Evolutionary conservation across 805 yeast genomes (phyloP), one percentile per base, ranked within the genome.

Genomic region (Candida tibetensis): DNA sequence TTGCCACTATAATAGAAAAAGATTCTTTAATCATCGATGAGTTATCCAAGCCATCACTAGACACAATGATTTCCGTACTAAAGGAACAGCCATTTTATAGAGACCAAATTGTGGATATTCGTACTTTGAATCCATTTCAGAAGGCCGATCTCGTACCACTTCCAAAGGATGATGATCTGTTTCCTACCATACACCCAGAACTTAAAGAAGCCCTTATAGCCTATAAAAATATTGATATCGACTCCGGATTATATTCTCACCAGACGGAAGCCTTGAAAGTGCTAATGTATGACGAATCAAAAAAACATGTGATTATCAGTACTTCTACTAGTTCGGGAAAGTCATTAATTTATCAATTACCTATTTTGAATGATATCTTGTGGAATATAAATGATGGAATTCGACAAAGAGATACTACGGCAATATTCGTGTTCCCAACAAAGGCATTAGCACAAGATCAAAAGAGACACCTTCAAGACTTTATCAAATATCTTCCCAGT

Each of bases 401-500:
- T 64, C 37, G 34, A n/a, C 38, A 45, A 4, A 36, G 66, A n/a
- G 19, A 44, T 0, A 50, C 75, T 4, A 85, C 95, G 0, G 85
- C 96, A 7, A 69, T 95, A 69, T 89, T 85, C 51, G 81, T 93
- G 9, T 93, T 93, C 51, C 99, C 99, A 2, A 93, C 99, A 0
- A 93, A 93, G 55, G 99, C 99, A 0, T 68, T 93, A 36, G 98
- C 99, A 0, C 99, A 93, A 55, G 99, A 93, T 66, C 99, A 93
- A 60, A 82, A 82, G 51, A 69, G 95, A 45, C 80, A 95, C n/a
- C 64, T 93, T 39, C 71, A 72, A 34, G 79, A 75, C 16, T 61
- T 85, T 8, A 61, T 83, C 30, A 60, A 70, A 4, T 62, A 62
- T 26, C 71, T 85, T 34, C 77, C 79, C 0, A 23, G 43, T 1